phyloP scores from a whole-genome alignment of 1,284 basidiomycete genomes.

The Taiwanofungus camphoratus region DNA sequence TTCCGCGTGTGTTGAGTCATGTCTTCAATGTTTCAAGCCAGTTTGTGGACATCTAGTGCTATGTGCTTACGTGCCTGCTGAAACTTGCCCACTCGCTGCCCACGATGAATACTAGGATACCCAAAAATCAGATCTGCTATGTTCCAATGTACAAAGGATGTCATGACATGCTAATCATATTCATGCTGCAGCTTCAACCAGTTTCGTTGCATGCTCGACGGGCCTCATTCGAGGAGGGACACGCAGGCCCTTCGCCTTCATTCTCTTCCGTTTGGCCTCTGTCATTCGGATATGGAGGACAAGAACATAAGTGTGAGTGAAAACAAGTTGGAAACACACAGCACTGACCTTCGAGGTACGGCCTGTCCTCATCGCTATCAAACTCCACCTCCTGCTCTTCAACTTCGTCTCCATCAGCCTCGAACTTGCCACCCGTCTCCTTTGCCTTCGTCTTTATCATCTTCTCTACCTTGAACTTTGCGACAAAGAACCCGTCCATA shows the following conservation, averaged over 20 bases:
- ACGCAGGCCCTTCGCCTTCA: slow-evolving; percentile 71
- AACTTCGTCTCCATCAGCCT: slow-evolving; percentile 26
- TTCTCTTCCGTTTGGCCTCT: slow-evolving; percentile 67
- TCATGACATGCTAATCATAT: background rate
- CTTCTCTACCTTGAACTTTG: slow-evolving; percentile 93
- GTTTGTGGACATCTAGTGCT: too few relatives aligned
- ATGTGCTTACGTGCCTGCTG: too few relatives aligned
- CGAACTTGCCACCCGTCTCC: slow-evolving; percentile 21
- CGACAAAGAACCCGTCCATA: slow-evolving; percentile 99
- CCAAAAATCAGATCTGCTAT: background rate
- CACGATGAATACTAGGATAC: background rate
- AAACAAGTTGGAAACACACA: slow-evolving; percentile 4
- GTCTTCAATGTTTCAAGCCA: too few relatives aligned
- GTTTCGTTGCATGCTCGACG: slow-evolving; percentile 13
- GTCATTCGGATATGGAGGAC: slow-evolving; percentile 9
- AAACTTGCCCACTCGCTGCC: too few relatives aligned
- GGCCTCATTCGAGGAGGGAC: slow-evolving; percentile 43
- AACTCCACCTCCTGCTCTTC: slow-evolving; percentile 38
- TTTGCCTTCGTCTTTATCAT: slow-evolving; percentile 48
- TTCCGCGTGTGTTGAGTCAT: slow-evolving; percentile 12
- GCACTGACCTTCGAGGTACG: slow-evolving; percentile 60
- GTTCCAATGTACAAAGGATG: background rate
- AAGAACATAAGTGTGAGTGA: slow-evolving; percentile 8
- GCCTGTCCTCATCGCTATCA: slow-evolving; percentile 64
- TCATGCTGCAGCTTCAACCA: slow-evolving; percentile 21